Evolutionary conservation across 1,284 basidiomycete species (phyloP).

Genomic region (Moniliophthora roreri): DNA sequence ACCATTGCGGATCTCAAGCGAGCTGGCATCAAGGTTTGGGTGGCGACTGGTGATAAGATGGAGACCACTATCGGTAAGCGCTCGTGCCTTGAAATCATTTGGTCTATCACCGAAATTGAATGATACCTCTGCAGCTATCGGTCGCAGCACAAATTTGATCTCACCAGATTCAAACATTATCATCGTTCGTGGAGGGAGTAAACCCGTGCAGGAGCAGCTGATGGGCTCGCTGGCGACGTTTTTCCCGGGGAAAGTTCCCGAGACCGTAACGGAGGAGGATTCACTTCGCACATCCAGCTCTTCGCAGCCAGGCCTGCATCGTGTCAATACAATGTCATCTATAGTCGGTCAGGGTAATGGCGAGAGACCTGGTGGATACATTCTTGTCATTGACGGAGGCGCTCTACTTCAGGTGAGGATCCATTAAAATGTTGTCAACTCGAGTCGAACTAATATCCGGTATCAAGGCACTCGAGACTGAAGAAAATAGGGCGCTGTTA

Average conservation of each 20-base stretch:
- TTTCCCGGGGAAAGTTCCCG: slow-evolving; percentile 70
- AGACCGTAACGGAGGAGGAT: slow-evolving; percentile 54
- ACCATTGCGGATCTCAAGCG: slow-evolving; percentile 94
- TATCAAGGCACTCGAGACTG: slow-evolving; percentile 72
- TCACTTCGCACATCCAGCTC: slow-evolving; percentile 25
- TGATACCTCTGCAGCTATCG: slow-evolving; percentile 67
- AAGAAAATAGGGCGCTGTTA: slow-evolving; percentile 73
- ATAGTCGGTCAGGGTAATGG: slow-evolving; percentile 72
- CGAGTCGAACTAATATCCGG: neutral
- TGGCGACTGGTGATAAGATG: slow-evolving; percentile 97
- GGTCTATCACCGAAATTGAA: no score
- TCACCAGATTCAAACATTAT: slow-evolving; percentile 90
- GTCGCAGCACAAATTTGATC: slow-evolving; percentile 95
- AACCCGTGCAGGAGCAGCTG: slow-evolving; percentile 85
- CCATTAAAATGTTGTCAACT: neutral
- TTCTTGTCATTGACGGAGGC: slow-evolving; percentile 77
- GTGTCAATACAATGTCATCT: slow-evolving; percentile 15
- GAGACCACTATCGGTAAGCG: slow-evolving; percentile 88
- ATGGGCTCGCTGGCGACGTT: slow-evolving; percentile 81
- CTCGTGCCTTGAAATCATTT: neutral
- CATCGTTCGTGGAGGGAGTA: slow-evolving; percentile 68
- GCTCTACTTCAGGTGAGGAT: slow-evolving; percentile 30
- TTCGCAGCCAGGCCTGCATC: slow-evolving; percentile 16
- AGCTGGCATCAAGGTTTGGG: slow-evolving; percentile 99
- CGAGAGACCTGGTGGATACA: slow-evolving; percentile 68